Evolutionary conservation across 2,329 filamentous ascomycete species (phyloP).

Genomic region (Aphanocladium album): DNA sequence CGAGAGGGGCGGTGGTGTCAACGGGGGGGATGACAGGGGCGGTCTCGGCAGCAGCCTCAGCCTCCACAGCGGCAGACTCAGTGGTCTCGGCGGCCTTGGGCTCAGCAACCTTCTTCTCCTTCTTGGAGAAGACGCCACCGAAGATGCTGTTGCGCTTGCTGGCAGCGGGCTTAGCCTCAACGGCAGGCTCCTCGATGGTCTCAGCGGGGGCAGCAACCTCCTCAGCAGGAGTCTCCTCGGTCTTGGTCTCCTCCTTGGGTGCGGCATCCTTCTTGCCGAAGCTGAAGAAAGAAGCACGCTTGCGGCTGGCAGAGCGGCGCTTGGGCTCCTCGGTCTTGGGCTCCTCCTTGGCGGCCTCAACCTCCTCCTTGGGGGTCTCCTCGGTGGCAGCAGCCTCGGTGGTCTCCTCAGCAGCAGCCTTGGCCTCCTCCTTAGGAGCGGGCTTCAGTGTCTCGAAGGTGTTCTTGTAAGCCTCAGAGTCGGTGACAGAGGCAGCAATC

Average conservation of each 20-base stretch:
- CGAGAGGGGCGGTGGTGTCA: constrained; percentile 51
- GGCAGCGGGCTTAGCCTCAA: constrained; percentile 44
- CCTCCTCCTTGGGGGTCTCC: constrained; percentile 31
- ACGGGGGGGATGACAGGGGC: constrained; percentile 57
- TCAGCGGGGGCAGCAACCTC: constrained; percentile 34
- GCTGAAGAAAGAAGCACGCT: constrained; percentile 61
- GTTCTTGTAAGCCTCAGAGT: constrained; percentile 84
- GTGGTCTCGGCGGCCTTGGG: constrained; percentile 36
- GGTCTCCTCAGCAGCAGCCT: constrained; percentile 37
- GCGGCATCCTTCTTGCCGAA: constrained; percentile 53
- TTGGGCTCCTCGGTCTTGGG: constrained; percentile 54
- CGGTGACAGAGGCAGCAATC: constrained; percentile 64
- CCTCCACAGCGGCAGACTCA: constrained; percentile 34
- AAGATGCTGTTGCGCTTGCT: constrained; percentile 56
- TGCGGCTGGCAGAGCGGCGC: constrained; percentile 59
- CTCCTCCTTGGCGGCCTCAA: constrained; percentile 39
- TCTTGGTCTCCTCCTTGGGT: constrained; percentile 34
- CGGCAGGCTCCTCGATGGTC: constrained; percentile 29
- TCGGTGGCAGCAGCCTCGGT: constrained; percentile 51
- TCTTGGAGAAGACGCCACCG: constrained; percentile 45
- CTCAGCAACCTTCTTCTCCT: constrained; percentile 56
- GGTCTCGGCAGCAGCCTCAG: constrained; percentile 41
- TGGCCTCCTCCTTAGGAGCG: constrained; percentile 32
- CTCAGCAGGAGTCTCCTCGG: constrained; percentile 25
- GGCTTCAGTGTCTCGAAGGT: constrained; percentile 67